These are phyloP conservation scores for Penicillium canescens DNA, from an alignment of 495 filamentous ascomycete species.

Conservation along the genomic window DNA sequence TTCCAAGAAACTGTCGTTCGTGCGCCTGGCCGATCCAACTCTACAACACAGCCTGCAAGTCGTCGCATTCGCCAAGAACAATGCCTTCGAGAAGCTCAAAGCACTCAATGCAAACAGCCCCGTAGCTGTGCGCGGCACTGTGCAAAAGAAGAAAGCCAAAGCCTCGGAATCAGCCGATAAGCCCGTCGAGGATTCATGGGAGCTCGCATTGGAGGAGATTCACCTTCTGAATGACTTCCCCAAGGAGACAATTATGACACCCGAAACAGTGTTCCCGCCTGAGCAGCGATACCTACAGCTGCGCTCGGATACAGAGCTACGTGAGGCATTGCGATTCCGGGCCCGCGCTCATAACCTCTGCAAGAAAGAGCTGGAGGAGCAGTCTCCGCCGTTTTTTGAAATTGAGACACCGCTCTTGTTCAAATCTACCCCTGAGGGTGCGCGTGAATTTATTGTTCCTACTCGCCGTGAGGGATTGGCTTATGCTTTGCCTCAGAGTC, in stretches of 20 bases:
- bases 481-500: constrained; percentile 93
- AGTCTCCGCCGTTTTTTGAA: constrained; percentile 61
- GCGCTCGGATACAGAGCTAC: constrained; percentile 64
- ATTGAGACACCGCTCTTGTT: constrained; percentile 93
- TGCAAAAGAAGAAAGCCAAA: constrained; percentile 46
- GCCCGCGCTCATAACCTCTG: constrained; percentile 50
- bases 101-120: constrained; percentile 50
- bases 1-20: constrained; percentile 67
- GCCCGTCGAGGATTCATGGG: constrained; percentile 43
- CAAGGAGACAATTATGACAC: constrained; percentile 70
- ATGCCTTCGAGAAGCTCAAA: constrained; percentile 48
- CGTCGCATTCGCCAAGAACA: constrained; percentile 47
- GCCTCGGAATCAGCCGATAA: constrained; percentile 21
- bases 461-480: constrained; percentile 71
- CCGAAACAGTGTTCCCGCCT: constrained; percentile 68
- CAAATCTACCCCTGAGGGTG: constrained; percentile 96
- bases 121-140: constrained; percentile 49
- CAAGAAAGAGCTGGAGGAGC: constrained; percentile 49
- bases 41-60: constrained; percentile 53
- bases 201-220: constrained; percentile 65
- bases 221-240: constrained; percentile 73
- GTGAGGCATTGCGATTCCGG: constrained; percentile 62
- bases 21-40: constrained; percentile 55
- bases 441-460: constrained; percentile 92
- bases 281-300: constrained; percentile 83